Evolutionary conservation across 768 basidiomycete species (phyloP).

Genomic region (Rhodotorula toruloides): DNA sequence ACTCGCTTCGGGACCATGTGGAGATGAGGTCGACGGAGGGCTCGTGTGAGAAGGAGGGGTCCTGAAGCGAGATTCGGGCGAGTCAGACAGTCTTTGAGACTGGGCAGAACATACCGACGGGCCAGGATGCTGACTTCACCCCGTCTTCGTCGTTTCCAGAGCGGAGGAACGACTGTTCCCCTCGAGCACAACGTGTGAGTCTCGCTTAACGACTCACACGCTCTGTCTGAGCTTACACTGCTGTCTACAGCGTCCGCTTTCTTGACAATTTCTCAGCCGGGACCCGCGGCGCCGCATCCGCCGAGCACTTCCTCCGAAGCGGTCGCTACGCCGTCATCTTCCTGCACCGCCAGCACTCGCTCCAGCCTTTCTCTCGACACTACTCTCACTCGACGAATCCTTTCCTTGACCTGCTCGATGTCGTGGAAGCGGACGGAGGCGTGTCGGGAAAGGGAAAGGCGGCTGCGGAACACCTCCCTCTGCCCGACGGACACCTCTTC

Average conservation of each 20-base stretch:
- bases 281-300: constrained; percentile 93
- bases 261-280: constrained; percentile 99
- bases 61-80: not conserved
- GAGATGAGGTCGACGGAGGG: not conserved
- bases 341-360: constrained; percentile 94
- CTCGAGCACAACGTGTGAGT: constrained; percentile 98
- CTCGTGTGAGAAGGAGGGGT: not conserved
- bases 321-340: constrained; percentile 92
- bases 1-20: not conserved
- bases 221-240: not conserved
- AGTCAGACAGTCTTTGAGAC: no score
- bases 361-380: constrained; percentile 94
- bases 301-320: constrained; percentile 90
- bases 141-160: constrained; percentile 53
- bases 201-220: not conserved
- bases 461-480: not conserved
- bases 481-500: constrained; percentile 15
- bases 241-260: constrained; percentile 76
- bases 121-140: not conserved
- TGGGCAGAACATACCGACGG: no score
- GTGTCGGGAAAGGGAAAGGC: constrained; percentile 2
- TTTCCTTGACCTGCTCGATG: constrained; percentile 88
- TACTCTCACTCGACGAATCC: constrained; percentile 98
- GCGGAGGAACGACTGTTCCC: constrained; percentile 95
- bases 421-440: constrained; percentile 45